Base-by-base conservation (phyloP, 139 green algal genomes). In the Zygnema cylindricum region DNA sequence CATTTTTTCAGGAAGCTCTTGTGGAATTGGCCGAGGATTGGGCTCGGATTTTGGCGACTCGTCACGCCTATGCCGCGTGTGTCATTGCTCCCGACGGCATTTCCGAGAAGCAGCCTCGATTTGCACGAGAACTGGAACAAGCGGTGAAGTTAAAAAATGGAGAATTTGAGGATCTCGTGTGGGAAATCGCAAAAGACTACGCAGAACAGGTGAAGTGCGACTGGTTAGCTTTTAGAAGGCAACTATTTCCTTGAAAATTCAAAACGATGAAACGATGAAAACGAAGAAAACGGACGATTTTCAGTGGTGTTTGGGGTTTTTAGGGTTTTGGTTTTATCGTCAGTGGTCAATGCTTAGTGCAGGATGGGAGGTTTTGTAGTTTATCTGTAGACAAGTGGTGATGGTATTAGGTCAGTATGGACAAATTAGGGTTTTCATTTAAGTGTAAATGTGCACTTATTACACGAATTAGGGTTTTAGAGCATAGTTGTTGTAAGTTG, bases 1-100 rank as follows among this genome's bases (percentile, higher is more conserved):
- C n/a, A n/a, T n/a, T n/a, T n/a, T n/a, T 77, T n/a, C 82, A 88
- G 83, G 83, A 88, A 22, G 69, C 33, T 39, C 76, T 88, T 25
- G 36, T 88, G 35, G 83, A 88, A 69, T 21, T 88, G 33, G 69
- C 83, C 16, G 83, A 88, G 33, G 83, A 69, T 1, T 88, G 83
- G 83, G 83, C 69, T 21, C 69, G 69, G 21, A 82, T 82, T 49
- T 76, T 88, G 0, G 83, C 32, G 23, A 39, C 23, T 0, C 69
- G 57, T 49, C 83, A 88, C 36, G 69, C 69, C 25, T 33, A 49
- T 25, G 83, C 83, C 22, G 83, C 83, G 35, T 77, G 69, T 25
- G 41, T 43, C 38, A 73, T 85, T 36, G 69, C 81, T 33, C 69
- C 35, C 1, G 83, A 84, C 32, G 38, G 39, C 3, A 2, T 35